Evolutionary conservation across 768 basidiomycete genomes (phyloP), one percentile per base, ranked within the genome.

Genomic region (Leccinellum albellum): DNA sequence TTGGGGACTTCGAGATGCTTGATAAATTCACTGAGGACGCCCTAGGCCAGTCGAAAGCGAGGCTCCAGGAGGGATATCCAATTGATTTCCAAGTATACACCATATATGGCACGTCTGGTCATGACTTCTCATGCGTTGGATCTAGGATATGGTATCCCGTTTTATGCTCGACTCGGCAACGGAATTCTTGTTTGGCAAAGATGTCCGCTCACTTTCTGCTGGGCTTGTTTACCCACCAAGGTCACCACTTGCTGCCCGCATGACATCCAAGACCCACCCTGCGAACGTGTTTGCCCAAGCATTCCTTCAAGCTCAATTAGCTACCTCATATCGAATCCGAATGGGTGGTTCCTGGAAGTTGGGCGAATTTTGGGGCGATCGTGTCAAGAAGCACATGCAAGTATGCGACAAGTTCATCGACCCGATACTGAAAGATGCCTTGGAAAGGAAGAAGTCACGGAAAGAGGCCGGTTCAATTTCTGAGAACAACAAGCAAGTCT

Each of bases 161-260:
- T 86, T 85, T 67, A 86, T 84, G 0, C 71, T 85, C 44, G 85
- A 86, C 66, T 78, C 81, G 0, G 82, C 82, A 0, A 78, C 83
- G 0, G 79, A 82, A 46, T 86, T 85, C 61, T 75, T 85, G 28
- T 84, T 85, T 57, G 79, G 76, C 24, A 68, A 78, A 26, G 72
- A 78, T 53, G 76, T 83, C n/a, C 64, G 65, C 44, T 79, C 79
- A 4, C 78, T 84, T 20, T 72, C 73, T 5, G 79, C 74, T 0
- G 76, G 75, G 3, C 71, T 85, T 1, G 76, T 82, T 2, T 81
- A 83, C 62, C 82, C 84, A 1, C 56, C 67, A 35, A 67, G 50
- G 53, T 70, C 54, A 3, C 53, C 54, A 4, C 51, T 59, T 17
- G 44, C 61, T 24, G 17, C 55, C 10, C 31, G 54, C 32, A 61